Conservation (phyloP, 345 rosid genomes). For the Eucalyptus viminalis region DNA sequence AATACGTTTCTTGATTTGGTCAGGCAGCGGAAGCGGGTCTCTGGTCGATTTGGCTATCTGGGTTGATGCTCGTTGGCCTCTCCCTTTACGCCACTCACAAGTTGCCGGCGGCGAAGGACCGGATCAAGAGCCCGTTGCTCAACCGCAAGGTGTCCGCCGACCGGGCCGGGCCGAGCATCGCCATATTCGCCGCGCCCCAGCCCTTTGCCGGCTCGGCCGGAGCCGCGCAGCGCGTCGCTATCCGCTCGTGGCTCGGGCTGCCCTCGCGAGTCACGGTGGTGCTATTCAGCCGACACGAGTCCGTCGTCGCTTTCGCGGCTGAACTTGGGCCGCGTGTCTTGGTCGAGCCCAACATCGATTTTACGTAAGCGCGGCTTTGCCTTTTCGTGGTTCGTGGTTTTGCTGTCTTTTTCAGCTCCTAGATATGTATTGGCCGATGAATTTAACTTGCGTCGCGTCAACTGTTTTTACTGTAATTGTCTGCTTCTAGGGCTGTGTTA, state of each 20-base stretch:
- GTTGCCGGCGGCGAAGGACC: constrained; percentile 25
- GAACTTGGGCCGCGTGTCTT: constrained; percentile 44
- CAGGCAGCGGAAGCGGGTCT: constrained; percentile 49
- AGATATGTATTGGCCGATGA: background rate
- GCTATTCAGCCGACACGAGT: constrained; percentile 51
- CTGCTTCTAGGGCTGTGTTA: background rate
- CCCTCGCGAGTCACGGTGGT: constrained; percentile 55
- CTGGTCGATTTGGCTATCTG: constrained; percentile 67
- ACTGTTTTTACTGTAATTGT: background rate
- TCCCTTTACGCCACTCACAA: constrained; percentile 64
- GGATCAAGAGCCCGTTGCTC: background rate
- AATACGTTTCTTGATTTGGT: background rate
- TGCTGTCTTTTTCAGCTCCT: background rate
- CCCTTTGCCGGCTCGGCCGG: constrained; percentile 29
- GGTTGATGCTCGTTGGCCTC: constrained; percentile 50
- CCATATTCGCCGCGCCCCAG: constrained; percentile 51
- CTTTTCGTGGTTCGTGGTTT: background rate
- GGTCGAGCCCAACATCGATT: constrained; percentile 62
- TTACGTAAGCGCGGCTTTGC: constrained; percentile 43
- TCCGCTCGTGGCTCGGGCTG: constrained; percentile 83
- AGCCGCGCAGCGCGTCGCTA: constrained; percentile 27
- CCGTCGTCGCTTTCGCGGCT: constrained; percentile 31
- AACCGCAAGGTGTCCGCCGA: background rate
- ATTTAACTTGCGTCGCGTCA: background rate
- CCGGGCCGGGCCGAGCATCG: constrained; percentile 24